Percentiles rank a stretch among this genome's conserved stretches.
phyloP scores from a whole-genome alignment of 495 filamentous ascomycete genomes.

The Pyronema domesticum region DNA sequence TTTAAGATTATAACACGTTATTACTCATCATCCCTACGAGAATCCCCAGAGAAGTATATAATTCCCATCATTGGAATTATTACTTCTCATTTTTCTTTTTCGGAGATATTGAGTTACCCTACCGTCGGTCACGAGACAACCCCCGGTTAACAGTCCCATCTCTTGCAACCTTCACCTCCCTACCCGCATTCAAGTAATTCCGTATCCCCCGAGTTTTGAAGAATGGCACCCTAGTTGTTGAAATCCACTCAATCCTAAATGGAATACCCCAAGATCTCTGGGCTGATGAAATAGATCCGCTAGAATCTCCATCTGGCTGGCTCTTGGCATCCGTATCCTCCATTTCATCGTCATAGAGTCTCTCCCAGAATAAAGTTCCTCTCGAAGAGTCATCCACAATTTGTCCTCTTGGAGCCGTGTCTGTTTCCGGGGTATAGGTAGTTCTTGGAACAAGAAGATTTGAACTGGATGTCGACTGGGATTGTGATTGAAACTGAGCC shows the following conservation, averaged over 20 bases:
- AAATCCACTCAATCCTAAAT: conserved; percentile 84
- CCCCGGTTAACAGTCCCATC: conserved; percentile 95
- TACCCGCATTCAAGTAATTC: conserved; percentile 92
- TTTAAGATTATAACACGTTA: too few relatives aligned
- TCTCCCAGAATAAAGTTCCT: conserved; percentile 95
- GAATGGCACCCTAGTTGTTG: conserved; percentile 71
- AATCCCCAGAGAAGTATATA: too few relatives aligned
- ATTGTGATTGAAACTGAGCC: conserved; percentile 33
- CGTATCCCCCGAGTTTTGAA: conserved; percentile 74
- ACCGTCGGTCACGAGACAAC: too few relatives aligned
- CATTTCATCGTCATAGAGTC: conserved; percentile 40
- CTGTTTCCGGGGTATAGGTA: conserved; percentile 62
- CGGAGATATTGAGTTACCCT: too few relatives aligned
- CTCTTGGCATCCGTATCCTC: conserved; percentile 26
- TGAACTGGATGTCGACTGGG: conserved; percentile 39
- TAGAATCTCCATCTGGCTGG: conserved; percentile 27
- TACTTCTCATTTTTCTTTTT: too few relatives aligned
- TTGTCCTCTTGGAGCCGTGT: conserved; percentile 62
- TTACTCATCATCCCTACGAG: too few relatives aligned
- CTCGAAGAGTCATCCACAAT: conserved; percentile 88
- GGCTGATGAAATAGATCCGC: conserved; percentile 8
- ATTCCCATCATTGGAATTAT: too few relatives aligned
- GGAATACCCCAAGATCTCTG: conserved; percentile 69
- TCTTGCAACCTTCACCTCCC: conserved; percentile 90
- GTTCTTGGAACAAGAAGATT: conserved; percentile 34